Evolutionary conservation across 140 eudicot species (phyloP).

Genomic region (Ambrosia hybrid): DNA sequence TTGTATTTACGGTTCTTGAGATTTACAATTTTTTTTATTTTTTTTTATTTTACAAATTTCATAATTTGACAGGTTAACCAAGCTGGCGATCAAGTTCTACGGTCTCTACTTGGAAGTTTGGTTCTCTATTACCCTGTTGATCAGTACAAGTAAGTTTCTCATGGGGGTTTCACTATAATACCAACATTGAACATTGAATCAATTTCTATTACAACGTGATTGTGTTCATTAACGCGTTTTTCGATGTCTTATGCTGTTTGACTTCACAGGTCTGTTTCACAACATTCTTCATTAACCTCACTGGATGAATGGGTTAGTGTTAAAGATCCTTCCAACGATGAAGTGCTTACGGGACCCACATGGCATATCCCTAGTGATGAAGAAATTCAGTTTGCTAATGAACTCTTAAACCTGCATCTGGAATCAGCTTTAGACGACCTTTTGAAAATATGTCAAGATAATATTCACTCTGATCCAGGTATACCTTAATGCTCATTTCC

Average conservation of each 20-base stretch:
- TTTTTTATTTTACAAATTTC: not conserved
- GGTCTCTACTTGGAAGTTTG: constrained; percentile 90
- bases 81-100: constrained; percentile 93
- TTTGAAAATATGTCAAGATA: constrained; percentile 71
- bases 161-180: not conserved
- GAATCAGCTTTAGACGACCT: constrained; percentile 84
- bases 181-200: constrained; percentile 7
- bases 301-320: constrained; percentile 88
- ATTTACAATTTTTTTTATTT: too few relatives aligned
- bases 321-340: constrained; percentile 60
- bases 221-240: not conserved
- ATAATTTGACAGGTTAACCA: constrained; percentile 70
- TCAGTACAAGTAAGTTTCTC: constrained; percentile 78
- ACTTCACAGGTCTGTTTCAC: constrained; percentile 66
- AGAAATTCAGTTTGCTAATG: constrained; percentile 85
- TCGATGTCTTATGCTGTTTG: constrained; percentile 5
- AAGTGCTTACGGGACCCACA: constrained; percentile 55
- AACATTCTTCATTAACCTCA: constrained; percentile 51
- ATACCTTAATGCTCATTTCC: too few relatives aligned
- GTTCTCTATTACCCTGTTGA: constrained; percentile 90
- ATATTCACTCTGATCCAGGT: constrained; percentile 94
- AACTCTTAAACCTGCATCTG: constrained; percentile 75
- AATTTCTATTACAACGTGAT: constrained; percentile 3
- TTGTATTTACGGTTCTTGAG: not conserved
- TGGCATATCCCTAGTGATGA: constrained; percentile 88